phyloP scores from a whole-genome alignment of 345 rosid species.

The Aquilaria sinensis region DNA sequence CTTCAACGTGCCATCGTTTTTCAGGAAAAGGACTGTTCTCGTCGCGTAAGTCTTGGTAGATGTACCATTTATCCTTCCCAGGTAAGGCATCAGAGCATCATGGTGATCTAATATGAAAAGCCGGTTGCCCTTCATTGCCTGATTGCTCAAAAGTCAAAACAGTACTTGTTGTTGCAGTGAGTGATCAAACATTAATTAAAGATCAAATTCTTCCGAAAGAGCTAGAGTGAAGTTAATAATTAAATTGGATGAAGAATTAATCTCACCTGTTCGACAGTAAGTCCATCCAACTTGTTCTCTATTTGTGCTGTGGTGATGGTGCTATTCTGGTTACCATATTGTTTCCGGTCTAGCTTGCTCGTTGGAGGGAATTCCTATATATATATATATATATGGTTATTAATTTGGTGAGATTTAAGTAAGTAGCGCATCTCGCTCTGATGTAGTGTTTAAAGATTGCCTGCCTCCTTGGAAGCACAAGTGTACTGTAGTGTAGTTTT shows the following conservation, averaged over 20 bases:
- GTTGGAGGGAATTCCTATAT: conserved; percentile 65
- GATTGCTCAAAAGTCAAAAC: too few species aligned
- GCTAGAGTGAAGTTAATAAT: too few species aligned
- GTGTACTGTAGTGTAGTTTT: too few species aligned
- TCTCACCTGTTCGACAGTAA: conserved; percentile 35
- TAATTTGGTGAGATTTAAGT: too few species aligned
- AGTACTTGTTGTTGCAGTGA: too few species aligned
- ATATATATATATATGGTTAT: too few species aligned
- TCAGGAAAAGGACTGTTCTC: conserved; percentile 71
- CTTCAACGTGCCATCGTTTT: conserved; percentile 72
- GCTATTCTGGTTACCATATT: conserved; percentile 55
- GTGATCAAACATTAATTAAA: too few species aligned
- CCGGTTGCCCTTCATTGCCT: conserved; percentile 46
- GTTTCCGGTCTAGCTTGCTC: conserved; percentile 51
- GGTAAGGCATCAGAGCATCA: conserved; percentile 70
- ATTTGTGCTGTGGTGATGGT: conserved; percentile 42
- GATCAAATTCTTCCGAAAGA: too few species aligned
- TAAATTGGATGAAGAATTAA: too few species aligned
- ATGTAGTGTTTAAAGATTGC: neutral
- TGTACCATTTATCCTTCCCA: conserved; percentile 58
- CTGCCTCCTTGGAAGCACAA: too few species aligned
- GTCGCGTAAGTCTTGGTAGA: conserved; percentile 59
- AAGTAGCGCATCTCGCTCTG: too few species aligned
- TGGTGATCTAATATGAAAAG: conserved; percentile 82
- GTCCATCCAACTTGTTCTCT: conserved; percentile 41